phyloP scores from a whole-genome alignment of 2,329 filamentous ascomycete genomes.

The Helotiales sp. region DNA sequence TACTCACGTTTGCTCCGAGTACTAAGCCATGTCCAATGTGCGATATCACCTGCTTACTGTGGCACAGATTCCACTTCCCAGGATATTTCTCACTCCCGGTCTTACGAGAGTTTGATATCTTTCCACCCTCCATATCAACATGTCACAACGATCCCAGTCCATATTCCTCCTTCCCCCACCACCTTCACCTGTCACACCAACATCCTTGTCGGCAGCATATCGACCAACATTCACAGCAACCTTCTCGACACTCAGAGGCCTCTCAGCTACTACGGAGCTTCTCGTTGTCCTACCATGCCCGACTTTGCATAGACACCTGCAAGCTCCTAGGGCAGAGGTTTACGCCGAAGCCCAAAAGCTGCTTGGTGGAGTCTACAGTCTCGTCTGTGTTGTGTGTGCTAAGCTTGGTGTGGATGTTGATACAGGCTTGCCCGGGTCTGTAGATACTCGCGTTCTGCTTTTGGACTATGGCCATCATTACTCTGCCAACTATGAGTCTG shows the following conservation, averaged over 20 bases:
- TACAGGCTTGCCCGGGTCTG: constrained; percentile 65
- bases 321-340: constrained; percentile 50
- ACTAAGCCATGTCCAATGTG: no score
- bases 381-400: constrained; percentile 72
- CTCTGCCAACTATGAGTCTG: constrained; percentile 46
- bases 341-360: constrained; percentile 74
- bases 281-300: constrained; percentile 62
- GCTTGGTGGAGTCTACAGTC: constrained; percentile 74
- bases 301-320: constrained; percentile 47
- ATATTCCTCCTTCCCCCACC: constrained; percentile 65
- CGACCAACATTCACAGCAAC: constrained; percentile 55
- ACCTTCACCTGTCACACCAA: constrained; percentile 53
- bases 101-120: no score
- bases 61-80: no score
- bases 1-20: no score
- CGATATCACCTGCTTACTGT: no score
- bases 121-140: constrained; percentile 1
- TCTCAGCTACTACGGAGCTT: constrained; percentile 33
- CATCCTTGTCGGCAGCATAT: constrained; percentile 59
- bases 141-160: constrained; percentile 40
- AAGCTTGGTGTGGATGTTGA: constrained; percentile 55
- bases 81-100: no score
- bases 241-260: constrained; percentile 48
- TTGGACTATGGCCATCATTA: constrained; percentile 60
- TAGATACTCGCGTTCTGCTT: constrained; percentile 75